Percentiles rank a stretch among this genome's conserved stretches.
Evolutionary conservation across 2,329 filamentous ascomycete genomes (phyloP).

Genomic region (Hypoxylon sp.): DNA sequence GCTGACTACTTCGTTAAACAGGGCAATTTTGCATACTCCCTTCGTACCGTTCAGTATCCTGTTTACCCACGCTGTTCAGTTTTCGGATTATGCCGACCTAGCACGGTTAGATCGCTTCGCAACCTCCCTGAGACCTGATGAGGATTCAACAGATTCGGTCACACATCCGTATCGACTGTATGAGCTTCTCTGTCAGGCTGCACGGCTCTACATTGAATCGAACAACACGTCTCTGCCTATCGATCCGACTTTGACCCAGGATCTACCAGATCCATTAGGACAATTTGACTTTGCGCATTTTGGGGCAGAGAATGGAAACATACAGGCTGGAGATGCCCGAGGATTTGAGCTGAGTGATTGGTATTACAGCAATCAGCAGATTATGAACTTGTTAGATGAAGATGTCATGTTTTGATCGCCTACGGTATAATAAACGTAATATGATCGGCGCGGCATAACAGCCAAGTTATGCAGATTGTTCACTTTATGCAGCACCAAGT

Average conservation of each 20-base stretch:
- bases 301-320: conserved; percentile 19
- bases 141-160: conserved; percentile 30
- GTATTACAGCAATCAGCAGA: conserved; percentile 50
- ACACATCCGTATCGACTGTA: conserved; percentile 57
- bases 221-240: conserved; percentile 11
- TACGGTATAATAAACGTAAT: neutral
- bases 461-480: conserved; percentile 4
- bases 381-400: conserved; percentile 48
- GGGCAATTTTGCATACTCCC: conserved; percentile 56
- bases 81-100: conserved; percentile 47
- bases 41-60: conserved; percentile 59
- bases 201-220: conserved; percentile 50
- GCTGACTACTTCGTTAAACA: conserved; percentile 34
- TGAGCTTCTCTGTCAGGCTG: conserved; percentile 54
- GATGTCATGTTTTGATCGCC: conserved; percentile 39
- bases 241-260: conserved; percentile 5
- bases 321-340: neutral
- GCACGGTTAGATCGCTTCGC: conserved; percentile 53
- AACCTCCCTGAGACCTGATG: conserved; percentile 50
- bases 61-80: conserved; percentile 54
- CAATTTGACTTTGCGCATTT: conserved; percentile 34
- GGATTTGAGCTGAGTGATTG: conserved; percentile 44
- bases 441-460: neutral
- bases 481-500: neutral
- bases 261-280: conserved; percentile 13